Base-by-base conservation (phyloP, 805 yeast genomes). In the Starmerella davenportii region DNA sequence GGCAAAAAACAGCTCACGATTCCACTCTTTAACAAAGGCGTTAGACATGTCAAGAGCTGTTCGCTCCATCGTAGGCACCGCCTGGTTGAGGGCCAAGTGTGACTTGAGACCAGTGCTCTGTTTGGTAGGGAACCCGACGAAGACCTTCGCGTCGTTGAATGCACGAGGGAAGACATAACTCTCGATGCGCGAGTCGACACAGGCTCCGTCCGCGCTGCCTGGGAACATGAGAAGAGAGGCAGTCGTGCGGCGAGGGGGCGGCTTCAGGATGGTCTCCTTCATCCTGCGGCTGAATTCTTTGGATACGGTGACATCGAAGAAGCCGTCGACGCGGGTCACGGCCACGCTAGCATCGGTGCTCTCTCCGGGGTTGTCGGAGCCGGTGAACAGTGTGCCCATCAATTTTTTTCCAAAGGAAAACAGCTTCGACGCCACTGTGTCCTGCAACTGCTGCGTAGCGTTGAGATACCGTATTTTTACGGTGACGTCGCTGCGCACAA, bases 41-140 rank as follows among this genome's bases (percentile, higher is more conserved):
- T 61, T 60, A 4, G 64, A 58, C 55, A 61, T 58, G 43, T 61
- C 65, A 1, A 60, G 53, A 1, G 62, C 63, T 0, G 65, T 60
- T 4, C 65, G 52, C 39, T 61, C 65, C 64, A 61, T 59, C 2
- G 65, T 61, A 2, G 65, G 65, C n/a, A 61, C 57, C 3, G 60
- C 45, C 42, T 58, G 62, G 34, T 56, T 60, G 34, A 60, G 36
- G 2, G 62, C 58, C 2, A 61, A 37, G 37, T 61, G 65, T 1
- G 62, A 51, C 36, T 51, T 49, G 27, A 61, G 30, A 1, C 58
- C 59, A 0, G 65, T 58, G 21, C 60, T 52, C 40, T 61, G 65
- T 43, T 60, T 60, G 1, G 65, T 61, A 2, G 65, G 62, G 38
- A 61, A 61, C 4, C 65, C 65, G 38, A 61, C 58, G 36, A 57